Base-by-base conservation (phyloP, 2,329 filamentous ascomycete genomes). In the Byssoonygena ceratinophila region DNA sequence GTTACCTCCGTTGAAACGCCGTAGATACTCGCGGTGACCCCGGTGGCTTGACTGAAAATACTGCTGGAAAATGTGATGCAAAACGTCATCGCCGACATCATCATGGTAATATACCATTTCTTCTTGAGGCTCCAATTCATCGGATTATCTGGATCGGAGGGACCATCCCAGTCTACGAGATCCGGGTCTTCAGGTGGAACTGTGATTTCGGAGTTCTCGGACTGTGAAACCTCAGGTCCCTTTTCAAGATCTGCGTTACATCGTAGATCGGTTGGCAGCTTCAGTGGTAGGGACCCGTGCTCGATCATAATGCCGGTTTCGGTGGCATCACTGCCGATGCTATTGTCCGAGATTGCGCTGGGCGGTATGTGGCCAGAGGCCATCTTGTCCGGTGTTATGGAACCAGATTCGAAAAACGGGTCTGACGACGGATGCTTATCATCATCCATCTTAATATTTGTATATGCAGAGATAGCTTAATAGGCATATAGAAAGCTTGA, bases 81-180 rank as follows among this genome's bases (percentile, higher is more conserved):
- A 51, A 77, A 68, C 0, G 72, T 74, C 61, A 75, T 67, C 1
- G 62, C 34, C 1, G 68, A 71, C 47, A 74, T 63, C 1, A 65
- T 57, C 27, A 70, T 58, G 0, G 73, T 76, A 34, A 71, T 67
- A 5, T 62, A 50, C 69, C 70, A 76, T 62, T 72, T 76, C 54
- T 29, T 49, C 16, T 69, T 64, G 16, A 67, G 75, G n/a, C 68
- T 71, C 72, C 87, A 81, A 64, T 79, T 87, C 55, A 84, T 80
- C 0, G 90, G 90, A 60, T 83, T 85, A 67, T 80, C 65, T 0
- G 85, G 83, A 64, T 96, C 90, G 43, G 74, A 70, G 53, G 88
- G 82, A 4, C 79, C 80, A 37, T 91, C 84, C 78, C 85, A 96
- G 6, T 69, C 68, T 20, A 97, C 88, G 56, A 87, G 77, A 60